Evolutionary conservation across 148 eudicot genomes (phyloP).

Genomic region (Dysphania ambrosioides): DNA sequence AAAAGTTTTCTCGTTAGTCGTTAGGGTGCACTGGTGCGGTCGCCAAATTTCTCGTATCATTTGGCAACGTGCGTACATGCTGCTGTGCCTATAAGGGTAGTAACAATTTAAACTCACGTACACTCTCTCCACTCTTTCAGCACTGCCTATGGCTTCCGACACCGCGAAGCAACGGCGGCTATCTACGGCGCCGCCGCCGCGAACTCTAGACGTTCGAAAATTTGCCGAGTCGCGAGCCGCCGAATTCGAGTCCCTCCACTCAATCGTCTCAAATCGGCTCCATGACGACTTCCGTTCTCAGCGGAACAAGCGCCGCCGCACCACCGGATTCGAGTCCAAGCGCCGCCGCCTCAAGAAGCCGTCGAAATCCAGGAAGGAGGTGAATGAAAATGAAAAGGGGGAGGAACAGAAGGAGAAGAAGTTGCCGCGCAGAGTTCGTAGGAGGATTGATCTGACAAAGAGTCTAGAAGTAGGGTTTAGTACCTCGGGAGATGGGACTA

Average conservation of each 20-base stretch:
- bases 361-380: constrained; percentile 17
- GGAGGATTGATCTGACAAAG: constrained; percentile 55
- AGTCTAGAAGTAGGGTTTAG: constrained; percentile 55
- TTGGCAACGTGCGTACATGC: no score
- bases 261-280: constrained; percentile 52
- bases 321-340: constrained; percentile 52
- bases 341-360: constrained; percentile 27
- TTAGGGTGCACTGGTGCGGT: no score
- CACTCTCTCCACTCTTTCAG: neutral
- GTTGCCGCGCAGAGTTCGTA: constrained; percentile 52
- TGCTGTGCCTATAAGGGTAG: no score
- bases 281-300: constrained; percentile 57
- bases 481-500: constrained; percentile 65
- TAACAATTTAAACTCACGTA: neutral
- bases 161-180: neutral
- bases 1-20: no score
- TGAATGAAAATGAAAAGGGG: constrained; percentile 10
- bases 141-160: constrained; percentile 30
- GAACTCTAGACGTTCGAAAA: constrained; percentile 48
- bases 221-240: constrained; percentile 65
- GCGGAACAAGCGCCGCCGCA: constrained; percentile 77
- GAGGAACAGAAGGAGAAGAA: constrained; percentile 22
- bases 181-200: constrained; percentile 35
- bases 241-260: constrained; percentile 69
- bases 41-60: no score